Percentiles rank a stretch among this genome's conserved stretches.
phyloP scores from a whole-genome alignment of 306 rosid genomes.

The Corylus avellana region DNA sequence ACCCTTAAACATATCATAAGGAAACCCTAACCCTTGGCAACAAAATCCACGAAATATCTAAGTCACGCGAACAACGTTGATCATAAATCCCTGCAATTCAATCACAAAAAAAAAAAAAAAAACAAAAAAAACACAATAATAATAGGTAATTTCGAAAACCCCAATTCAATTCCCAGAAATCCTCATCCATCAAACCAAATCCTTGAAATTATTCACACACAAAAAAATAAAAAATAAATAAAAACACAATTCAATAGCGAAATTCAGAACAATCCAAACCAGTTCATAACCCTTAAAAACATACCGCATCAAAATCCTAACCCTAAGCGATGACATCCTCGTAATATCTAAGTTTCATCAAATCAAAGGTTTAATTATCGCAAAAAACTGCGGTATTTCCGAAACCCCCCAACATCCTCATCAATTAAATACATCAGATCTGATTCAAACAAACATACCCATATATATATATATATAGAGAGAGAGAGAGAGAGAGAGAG shows the following conservation, averaged over 20 bases:
- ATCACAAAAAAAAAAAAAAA: neutral
- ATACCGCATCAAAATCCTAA: neutral
- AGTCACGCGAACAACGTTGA: neutral
- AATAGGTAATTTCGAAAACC: neutral
- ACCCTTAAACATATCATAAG: neutral
- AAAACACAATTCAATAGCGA: too few relatives aligned
- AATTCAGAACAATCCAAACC: neutral
- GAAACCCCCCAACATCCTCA: neutral
- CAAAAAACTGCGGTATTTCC: neutral
- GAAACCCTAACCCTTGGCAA: neutral
- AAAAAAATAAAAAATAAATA: too few relatives aligned
- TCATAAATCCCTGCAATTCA: neutral
- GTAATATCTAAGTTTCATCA: neutral
- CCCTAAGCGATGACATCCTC: neutral
- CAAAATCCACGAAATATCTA: neutral
- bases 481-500: neutral
- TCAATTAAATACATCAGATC: slow-evolving; percentile 1
- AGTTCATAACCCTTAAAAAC: neutral
- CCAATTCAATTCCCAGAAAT: neutral
- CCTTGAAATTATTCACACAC: neutral
- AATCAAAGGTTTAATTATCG: too few relatives aligned
- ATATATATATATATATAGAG: neutral
- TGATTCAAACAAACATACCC: neutral
- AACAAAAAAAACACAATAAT: neutral
- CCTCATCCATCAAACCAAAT: neutral